phyloP scores from a whole-genome alignment of 2,329 filamentous ascomycete genomes.

The Colletotrichum kahawae region DNA sequence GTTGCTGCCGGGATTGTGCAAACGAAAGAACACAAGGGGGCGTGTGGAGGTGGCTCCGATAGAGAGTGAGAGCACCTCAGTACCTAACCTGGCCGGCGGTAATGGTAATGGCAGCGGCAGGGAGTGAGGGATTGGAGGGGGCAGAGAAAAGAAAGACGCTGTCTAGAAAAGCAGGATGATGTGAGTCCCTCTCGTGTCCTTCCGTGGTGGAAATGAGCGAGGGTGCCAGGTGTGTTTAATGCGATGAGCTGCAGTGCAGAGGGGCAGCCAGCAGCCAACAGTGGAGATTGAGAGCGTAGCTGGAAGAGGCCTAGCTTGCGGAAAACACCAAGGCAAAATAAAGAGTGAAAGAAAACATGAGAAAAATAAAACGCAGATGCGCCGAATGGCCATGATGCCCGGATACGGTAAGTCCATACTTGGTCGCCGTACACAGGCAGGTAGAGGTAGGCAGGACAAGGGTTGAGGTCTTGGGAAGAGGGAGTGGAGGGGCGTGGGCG shows the following conservation, averaged over 20 bases:
- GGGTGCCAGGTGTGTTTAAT: slow-evolving; percentile 17
- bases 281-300: slow-evolving; percentile 2
- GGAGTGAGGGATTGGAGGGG: neutral
- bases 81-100: neutral
- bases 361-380: neutral
- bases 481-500: neutral
- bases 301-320: neutral
- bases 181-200: neutral
- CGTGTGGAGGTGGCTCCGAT: neutral
- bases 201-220: slow-evolving; percentile 6
- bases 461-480: neutral
- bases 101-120: neutral
- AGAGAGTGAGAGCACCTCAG: neutral
- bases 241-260: neutral
- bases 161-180: neutral
- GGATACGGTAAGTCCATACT: neutral
- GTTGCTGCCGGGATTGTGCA: neutral
- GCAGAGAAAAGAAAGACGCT: slow-evolving; percentile 11
- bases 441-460: neutral
- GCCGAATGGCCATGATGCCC: slow-evolving; percentile 4
- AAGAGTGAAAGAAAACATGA: neutral
- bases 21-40: neutral
- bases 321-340: neutral
- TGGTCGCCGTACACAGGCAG: too few relatives aligned
- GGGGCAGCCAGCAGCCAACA: neutral